Evolutionary conservation across 257 asterid species (phyloP), one percentile per base, ranked within the genome.

Genomic region (Rubia yunnanensis): DNA sequence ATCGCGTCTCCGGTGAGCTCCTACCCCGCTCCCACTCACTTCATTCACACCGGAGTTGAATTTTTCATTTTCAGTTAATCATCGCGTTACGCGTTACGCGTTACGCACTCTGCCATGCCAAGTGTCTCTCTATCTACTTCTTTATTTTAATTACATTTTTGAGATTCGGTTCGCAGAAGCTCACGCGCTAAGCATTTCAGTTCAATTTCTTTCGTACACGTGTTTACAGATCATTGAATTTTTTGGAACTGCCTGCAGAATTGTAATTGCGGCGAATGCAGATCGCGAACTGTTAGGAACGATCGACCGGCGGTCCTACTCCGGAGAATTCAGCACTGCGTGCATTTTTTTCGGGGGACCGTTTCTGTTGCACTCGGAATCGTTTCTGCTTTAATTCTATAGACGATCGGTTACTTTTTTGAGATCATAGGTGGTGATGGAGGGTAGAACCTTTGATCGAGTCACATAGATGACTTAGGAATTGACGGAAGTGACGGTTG

Each of bases 231-330:
- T 56, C 57, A 24, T 55, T 56, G 44, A 34, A 15, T 31, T 35
- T 36, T 31, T 44, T 72, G 36, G 38, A 24, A 46, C 63, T 56
- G 54, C 5, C 35, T 22, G 31, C 63, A 64, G 28, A 67, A 74
- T 64, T 72, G 73, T 20, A 57, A 65, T 73, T 73, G 71, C 14
- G 75, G 65, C 36, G 80, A 56, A 72, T 65, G 80, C 79, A 78
- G 92, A 83, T 81, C 87, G 76, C 70, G 28, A 69, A 18, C 75
- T 74, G 75, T 63, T 72, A 72, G 82, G 58, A 70, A 66, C 73
- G 80, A 71, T 70, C 63, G 64, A 20, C 55, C 68, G 82, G 69
- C 63, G 81, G 56, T 76, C 73, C 27, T 31, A 7, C 52, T 71
- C 57, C 14, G 39, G 63, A 70, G 71, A 78, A 74, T 79, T 78